Conservation (phyloP, 2,329 filamentous ascomycete genomes). For the Aureobasidium uvarum region DNA sequence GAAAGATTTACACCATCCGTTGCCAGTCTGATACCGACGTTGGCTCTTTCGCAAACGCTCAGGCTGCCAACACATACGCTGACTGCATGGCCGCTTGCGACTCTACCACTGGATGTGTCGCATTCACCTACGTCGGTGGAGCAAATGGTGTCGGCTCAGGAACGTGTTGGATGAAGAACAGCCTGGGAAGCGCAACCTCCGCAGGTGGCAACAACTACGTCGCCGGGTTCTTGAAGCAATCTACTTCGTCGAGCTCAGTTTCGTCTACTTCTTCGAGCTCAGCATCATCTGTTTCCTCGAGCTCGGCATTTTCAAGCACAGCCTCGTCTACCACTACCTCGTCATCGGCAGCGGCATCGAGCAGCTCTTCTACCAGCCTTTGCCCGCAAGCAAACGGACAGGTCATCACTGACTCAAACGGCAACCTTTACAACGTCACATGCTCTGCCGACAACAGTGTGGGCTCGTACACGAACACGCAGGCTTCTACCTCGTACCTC, state of each 20-base stretch:
- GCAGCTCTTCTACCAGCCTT: conserved; percentile 27
- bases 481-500: conserved; percentile 27
- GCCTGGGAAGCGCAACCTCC: conserved; percentile 9
- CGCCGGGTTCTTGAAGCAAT: conserved; percentile 26
- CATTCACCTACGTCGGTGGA: conserved; percentile 29
- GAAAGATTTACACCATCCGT: conserved; percentile 16
- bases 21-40: conserved; percentile 25
- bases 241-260: background rate
- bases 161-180: conserved; percentile 28
- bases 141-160: conserved; percentile 20
- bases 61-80: conserved; percentile 25
- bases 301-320: background rate
- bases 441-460: conserved; percentile 28
- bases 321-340: conserved; percentile 14
- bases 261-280: background rate
- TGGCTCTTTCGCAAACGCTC: conserved; percentile 26
- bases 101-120: conserved; percentile 26
- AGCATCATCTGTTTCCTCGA: background rate
- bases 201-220: conserved; percentile 25
- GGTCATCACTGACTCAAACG: conserved; percentile 30
- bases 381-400: conserved; percentile 31
- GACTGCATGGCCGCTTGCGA: conserved; percentile 29
- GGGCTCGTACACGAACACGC: conserved; percentile 27
- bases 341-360: conserved; percentile 28
- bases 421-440: conserved; percentile 25